phyloP scores from a whole-genome alignment of 768 basidiomycete species.

The Pleurotus djamor region DNA sequence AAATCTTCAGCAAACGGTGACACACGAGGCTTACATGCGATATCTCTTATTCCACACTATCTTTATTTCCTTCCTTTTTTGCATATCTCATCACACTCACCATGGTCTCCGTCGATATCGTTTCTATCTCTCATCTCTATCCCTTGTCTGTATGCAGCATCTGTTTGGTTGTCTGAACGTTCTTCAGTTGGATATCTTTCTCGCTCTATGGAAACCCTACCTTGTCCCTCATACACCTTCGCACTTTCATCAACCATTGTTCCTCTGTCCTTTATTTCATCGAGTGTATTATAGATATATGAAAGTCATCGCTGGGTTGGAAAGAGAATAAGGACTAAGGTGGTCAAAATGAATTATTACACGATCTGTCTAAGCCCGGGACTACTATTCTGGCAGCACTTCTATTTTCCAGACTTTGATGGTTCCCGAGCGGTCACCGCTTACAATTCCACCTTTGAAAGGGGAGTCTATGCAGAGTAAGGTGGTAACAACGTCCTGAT shows the following conservation, averaged over 20 bases:
- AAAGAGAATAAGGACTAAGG: background rate
- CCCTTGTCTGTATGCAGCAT: no score
- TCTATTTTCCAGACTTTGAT: constrained; percentile 91
- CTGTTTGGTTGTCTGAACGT: no score
- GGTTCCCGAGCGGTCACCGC: constrained; percentile 85
- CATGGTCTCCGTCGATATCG: no score
- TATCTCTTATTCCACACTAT: constrained; percentile 17
- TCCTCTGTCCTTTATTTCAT: no score
- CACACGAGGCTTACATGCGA: constrained; percentile 24
- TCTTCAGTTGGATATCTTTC: no score
- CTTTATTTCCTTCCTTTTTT: constrained; percentile 8
- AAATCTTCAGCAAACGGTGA: constrained; percentile 88
- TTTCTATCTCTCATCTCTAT: no score
- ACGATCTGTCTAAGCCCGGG: background rate
- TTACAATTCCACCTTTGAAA: constrained; percentile 90
- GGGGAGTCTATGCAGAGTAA: constrained; percentile 88
- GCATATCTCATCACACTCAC: background rate
- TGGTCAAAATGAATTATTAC: background rate
- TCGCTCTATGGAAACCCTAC: background rate
- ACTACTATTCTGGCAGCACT: constrained; percentile 28
- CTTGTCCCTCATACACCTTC: background rate
- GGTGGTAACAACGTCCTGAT: constrained; percentile 89
- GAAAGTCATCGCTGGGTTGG: background rate
- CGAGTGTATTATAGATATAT: no score
- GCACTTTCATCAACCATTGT: no score